Conservation (phyloP, 345 rosid genomes). For the Corchorus olitorius region DNA sequence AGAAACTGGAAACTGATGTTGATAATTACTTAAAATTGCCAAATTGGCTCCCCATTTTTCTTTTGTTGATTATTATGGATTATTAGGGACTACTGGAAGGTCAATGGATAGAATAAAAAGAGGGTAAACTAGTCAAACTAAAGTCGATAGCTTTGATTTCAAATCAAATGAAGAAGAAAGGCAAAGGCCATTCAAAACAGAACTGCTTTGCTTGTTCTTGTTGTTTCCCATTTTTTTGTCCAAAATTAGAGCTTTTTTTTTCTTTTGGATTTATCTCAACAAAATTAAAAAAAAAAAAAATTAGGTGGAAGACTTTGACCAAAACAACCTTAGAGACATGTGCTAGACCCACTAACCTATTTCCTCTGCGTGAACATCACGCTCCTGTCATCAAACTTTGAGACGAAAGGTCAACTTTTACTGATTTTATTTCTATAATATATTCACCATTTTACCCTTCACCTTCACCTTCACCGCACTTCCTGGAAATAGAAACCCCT, state of each 20-base stretch:
- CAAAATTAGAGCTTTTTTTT: neutral
- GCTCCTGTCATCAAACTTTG: neutral
- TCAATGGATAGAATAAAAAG: neutral
- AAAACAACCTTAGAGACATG: conserved; percentile 1
- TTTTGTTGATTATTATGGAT: neutral
- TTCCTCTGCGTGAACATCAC: neutral
- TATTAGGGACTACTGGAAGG: neutral
- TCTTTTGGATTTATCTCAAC: neutral
- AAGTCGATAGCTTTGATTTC: neutral
- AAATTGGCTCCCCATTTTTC: neutral
- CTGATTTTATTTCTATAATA: neutral
- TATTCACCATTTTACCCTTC: neutral
- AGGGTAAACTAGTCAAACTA: neutral
- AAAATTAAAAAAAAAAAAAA: too few species aligned
- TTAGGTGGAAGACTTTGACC: conserved; percentile 15
- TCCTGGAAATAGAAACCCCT: neutral
- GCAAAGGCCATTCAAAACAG: neutral
- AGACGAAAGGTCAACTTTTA: conserved; percentile 3
- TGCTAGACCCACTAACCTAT: neutral
- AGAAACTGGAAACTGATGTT: neutral
- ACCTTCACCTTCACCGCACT: neutral
- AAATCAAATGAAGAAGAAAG: too few species aligned
- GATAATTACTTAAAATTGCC: neutral
- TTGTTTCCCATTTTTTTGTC: neutral
- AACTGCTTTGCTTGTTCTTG: neutral